Conservation (phyloP, 768 basidiomycete species). For the Leccinum boreale region DNA sequence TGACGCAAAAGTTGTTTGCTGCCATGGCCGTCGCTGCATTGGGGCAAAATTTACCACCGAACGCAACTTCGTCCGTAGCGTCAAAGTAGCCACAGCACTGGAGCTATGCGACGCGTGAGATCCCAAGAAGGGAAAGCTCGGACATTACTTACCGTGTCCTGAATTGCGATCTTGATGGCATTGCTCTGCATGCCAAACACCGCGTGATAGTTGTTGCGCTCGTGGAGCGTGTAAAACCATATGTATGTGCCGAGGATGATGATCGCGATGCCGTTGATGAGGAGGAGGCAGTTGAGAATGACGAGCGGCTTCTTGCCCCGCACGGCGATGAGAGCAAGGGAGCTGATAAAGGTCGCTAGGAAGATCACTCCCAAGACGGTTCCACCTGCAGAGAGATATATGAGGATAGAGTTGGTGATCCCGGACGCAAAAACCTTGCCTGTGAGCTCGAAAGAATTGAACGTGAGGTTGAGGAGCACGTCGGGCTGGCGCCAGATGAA, state of each 20-base stretch:
- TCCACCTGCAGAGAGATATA: slow-evolving; percentile 48
- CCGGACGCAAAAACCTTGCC: slow-evolving; percentile 40
- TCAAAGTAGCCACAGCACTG: slow-evolving; percentile 86
- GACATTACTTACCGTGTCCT: slow-evolving; percentile 59
- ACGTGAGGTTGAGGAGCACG: slow-evolving; percentile 70
- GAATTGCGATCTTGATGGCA: slow-evolving; percentile 53
- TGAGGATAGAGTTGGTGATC: not conserved
- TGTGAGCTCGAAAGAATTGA: slow-evolving; percentile 54
- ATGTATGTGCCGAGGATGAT: slow-evolving; percentile 66
- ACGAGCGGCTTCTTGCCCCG: slow-evolving; percentile 68
- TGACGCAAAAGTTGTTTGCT: slow-evolving; percentile 61
- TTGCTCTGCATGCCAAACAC: slow-evolving; percentile 50
- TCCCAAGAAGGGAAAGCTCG: not conserved
- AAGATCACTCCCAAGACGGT: slow-evolving; percentile 64
- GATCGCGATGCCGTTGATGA: slow-evolving; percentile 59
- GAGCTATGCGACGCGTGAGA: slow-evolving; percentile 45
- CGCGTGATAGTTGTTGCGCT: slow-evolving; percentile 62
- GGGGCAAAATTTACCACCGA: slow-evolving; percentile 62
- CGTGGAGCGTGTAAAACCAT: slow-evolving; percentile 79
- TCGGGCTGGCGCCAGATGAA: slow-evolving; percentile 68
- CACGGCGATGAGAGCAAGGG: slow-evolving; percentile 68
- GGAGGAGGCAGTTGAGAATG: slow-evolving; percentile 71
- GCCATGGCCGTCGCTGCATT: slow-evolving; percentile 36
- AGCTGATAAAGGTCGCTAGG: slow-evolving; percentile 64
- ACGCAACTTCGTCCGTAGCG: slow-evolving; percentile 52